Percentiles rank a stretch among this genome's conserved stretches.
phyloP scores from a whole-genome alignment of 1,284 basidiomycete genomes.

The Boletus semigastroideus region DNA sequence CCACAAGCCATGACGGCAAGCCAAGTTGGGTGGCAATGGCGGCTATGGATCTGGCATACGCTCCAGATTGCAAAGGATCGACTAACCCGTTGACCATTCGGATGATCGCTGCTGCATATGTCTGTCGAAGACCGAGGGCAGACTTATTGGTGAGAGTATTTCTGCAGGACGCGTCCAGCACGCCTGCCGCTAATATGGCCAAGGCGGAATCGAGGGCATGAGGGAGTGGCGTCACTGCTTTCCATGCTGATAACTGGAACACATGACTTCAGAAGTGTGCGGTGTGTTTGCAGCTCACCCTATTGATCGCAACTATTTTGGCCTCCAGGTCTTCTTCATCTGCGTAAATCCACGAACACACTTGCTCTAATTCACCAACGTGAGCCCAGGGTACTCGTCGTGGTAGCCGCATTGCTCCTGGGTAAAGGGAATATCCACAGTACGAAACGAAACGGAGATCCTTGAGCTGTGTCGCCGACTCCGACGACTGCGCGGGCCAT shows the following conservation, averaged over 20 bases:
- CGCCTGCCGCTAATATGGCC: conserved; percentile 61
- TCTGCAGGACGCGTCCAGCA: conserved; percentile 46
- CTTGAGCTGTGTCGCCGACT: background rate
- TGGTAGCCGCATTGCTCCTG: conserved; percentile 65
- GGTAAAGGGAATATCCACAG: background rate
- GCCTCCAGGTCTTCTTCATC: conserved; percentile 60
- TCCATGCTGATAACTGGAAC: conserved; percentile 75
- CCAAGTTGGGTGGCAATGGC: conserved; percentile 86
- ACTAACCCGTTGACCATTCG: conserved; percentile 94
- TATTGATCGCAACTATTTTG: conserved; percentile 64
- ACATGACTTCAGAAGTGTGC: conserved; percentile 9
- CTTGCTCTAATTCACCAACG: conserved; percentile 72
- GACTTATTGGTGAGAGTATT: conserved; percentile 27
- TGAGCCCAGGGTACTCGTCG: conserved; percentile 84
- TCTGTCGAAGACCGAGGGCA: conserved; percentile 55
- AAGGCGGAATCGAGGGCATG: conserved; percentile 75
- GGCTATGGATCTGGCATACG: conserved; percentile 87
- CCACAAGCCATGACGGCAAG: conserved; percentile 89
- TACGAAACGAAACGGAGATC: background rate
- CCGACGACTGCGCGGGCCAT: background rate
- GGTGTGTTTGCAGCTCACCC: conserved; percentile 50
- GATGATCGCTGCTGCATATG: conserved; percentile 77
- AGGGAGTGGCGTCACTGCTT: conserved; percentile 64
- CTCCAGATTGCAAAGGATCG: conserved; percentile 88
- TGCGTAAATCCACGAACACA: conserved; percentile 79